Percentiles rank a stretch among this genome's conserved stretches.
Evolutionary conservation across 1,139 yeast genomes (phyloP).

Genomic region (Debaryomyces fabryi): DNA sequence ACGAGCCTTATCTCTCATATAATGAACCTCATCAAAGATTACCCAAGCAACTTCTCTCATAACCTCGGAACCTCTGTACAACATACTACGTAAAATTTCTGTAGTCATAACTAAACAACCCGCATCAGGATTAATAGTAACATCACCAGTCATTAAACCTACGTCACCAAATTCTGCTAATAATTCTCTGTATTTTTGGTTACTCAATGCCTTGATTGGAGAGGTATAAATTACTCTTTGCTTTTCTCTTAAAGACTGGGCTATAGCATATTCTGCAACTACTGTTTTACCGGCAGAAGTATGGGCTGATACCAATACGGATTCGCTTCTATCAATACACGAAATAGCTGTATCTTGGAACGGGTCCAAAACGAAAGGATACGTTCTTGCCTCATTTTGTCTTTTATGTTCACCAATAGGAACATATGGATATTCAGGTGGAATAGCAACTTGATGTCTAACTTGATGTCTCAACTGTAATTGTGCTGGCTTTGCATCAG

Average conservation of each 20-base stretch:
- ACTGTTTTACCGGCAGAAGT: slow-evolving; percentile 99
- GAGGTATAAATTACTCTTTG: slow-evolving; percentile 96
- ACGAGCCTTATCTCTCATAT: slow-evolving; percentile 92
- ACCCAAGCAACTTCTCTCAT: slow-evolving; percentile 98
- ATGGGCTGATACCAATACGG: slow-evolving; percentile 97
- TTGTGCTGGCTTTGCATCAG: slow-evolving; percentile 40
- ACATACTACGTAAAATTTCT: slow-evolving; percentile 89
- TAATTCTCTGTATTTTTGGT: slow-evolving; percentile 93
- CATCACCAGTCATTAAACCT: slow-evolving; percentile 98
- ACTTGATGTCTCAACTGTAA: slow-evolving; percentile 88
- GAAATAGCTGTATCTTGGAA: slow-evolving; percentile 96
- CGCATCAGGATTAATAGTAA: slow-evolving; percentile 94
- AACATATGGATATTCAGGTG: slow-evolving; percentile 82
- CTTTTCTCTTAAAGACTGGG: slow-evolving; percentile 85
- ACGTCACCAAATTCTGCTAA: slow-evolving; percentile 93
- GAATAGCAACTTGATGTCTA: slow-evolving; percentile 96
- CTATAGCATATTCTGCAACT: slow-evolving; percentile 98
- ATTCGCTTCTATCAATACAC: slow-evolving; percentile 90
- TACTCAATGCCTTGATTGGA: slow-evolving; percentile 94
- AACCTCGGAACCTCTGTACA: slow-evolving; percentile 90
- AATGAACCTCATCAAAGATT: slow-evolving; percentile 93
- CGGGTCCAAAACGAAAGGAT: slow-evolving; percentile 92
- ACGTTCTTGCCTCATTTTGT: slow-evolving; percentile 72
- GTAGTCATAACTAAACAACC: slow-evolving; percentile 98
- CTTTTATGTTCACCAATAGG: slow-evolving; percentile 89